Base-by-base conservation (phyloP, 2,329 filamentous ascomycete species). In the Claviceps sp. region DNA sequence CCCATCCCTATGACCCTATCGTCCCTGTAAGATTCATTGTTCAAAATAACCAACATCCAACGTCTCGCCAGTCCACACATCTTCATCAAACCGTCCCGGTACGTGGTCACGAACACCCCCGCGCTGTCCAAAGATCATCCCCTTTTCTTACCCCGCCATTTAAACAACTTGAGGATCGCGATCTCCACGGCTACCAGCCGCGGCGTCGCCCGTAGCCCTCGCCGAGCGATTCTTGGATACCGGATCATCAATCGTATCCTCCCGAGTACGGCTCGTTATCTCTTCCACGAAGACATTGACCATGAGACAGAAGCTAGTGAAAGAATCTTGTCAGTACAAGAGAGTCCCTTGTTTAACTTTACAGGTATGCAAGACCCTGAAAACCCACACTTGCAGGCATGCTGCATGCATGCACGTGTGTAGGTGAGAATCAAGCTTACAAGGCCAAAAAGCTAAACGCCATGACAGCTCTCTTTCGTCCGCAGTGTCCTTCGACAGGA, bases 361-460 rank as follows among this genome's bases (percentile, higher is more conserved):
- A 22, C 22, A 1, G 3, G 26, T 1, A 30, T 30, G 26, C 8
- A 30, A 3, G 26, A 10, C 26, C 26, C 26, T 10, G 26, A 30
- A 22, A 30, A 10, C 10, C 26, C 26, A 30, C 7, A 1, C 26
- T 30, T 30, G 26, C 26, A 30, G 26, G 26, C 26, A 30, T 30
- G 26, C 26, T 30, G 8, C 26, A 24, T 24, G 24, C 5, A 24
- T 7, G n/a, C 5, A 42, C 4, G 17, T 8, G 11, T 13, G 8
- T 11, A 42, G 13, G 1, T 19, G 17, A 1, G 5, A 37, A 24
- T 17, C 11, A 26, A 43, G 51, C 60, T 57, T 48, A 62, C 60
- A 62, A 62, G 39, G 54, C 56, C 14, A 63, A 10, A 47, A 62
- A 61, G 43, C 54, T 58, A 43, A 63, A 63, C 1, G 58, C 57